Evolutionary conservation across 2,329 filamentous ascomycete genomes (phyloP).

Genomic region (Hypoxylon sp.): DNA sequence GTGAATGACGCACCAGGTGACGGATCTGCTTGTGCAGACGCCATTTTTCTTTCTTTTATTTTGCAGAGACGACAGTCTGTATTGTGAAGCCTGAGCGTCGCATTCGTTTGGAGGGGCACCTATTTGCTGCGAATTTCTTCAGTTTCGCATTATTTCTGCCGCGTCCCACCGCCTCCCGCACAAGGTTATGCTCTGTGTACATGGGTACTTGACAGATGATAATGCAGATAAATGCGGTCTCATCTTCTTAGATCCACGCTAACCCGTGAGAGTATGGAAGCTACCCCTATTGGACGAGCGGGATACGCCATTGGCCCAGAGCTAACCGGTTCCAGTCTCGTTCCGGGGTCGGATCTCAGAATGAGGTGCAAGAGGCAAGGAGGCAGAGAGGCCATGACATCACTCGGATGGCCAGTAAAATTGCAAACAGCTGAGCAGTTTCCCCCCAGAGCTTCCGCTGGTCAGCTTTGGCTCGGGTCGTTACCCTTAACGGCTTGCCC

Average conservation of each 20-base stretch:
- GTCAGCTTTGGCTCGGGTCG: background rate
- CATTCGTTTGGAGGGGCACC: conserved; percentile 32
- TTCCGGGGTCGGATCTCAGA: conserved; percentile 15
- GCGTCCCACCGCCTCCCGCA: conserved; percentile 19
- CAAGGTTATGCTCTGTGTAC: no score
- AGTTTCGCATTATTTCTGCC: conserved; percentile 23
- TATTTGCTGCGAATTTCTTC: conserved; percentile 1
- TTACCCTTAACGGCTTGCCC: background rate
- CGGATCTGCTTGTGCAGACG: conserved; percentile 32
- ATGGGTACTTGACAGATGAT: background rate
- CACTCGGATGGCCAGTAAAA: conserved; percentile 29
- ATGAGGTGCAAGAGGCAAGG: no score
- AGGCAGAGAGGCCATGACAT: conserved; percentile 30
- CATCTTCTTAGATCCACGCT: conserved; percentile 15
- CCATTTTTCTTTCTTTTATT: no score
- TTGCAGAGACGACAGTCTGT: conserved; percentile 7
- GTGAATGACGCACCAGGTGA: conserved; percentile 37
- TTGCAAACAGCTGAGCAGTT: conserved; percentile 14
- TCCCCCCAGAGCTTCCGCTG: background rate
- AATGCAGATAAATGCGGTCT: background rate
- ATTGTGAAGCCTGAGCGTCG: conserved; percentile 13
- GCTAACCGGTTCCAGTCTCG: conserved; percentile 5
- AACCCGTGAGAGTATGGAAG: conserved; percentile 6
- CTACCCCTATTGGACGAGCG: conserved; percentile 12
- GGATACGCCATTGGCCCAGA: background rate